Conservation (phyloP, 1,139 yeast genomes). For the Torulaspora globosa region DNA sequence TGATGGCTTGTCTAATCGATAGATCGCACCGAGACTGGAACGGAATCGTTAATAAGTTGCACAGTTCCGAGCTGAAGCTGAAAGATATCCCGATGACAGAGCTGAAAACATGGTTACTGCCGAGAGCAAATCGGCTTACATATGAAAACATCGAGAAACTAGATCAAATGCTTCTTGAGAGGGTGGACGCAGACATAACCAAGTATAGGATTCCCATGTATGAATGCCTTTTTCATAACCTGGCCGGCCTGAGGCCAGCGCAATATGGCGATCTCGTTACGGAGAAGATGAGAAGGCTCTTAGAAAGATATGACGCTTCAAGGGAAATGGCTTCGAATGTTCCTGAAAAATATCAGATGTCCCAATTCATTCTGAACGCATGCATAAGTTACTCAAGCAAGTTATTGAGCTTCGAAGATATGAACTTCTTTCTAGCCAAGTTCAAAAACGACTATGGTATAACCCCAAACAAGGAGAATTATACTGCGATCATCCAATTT, state of each 20-base stretch:
- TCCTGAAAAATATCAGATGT: constrained; percentile 22
- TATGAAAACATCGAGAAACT: constrained; percentile 40
- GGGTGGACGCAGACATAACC: constrained; percentile 37
- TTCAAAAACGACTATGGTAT: constrained; percentile 39
- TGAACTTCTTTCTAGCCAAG: constrained; percentile 41
- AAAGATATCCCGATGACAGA: constrained; percentile 39
- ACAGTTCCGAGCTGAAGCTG: constrained; percentile 42
- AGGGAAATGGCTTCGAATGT: constrained; percentile 17
- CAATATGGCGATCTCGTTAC: constrained; percentile 35
- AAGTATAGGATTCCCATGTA: constrained; percentile 40
- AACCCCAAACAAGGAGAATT: constrained; percentile 54
- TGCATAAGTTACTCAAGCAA: constrained; percentile 41
- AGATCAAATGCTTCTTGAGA: constrained; percentile 37
- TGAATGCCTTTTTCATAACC: constrained; percentile 45
- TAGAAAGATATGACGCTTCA: constrained; percentile 44
- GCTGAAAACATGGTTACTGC: constrained; percentile 43
- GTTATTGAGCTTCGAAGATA: constrained; percentile 43
- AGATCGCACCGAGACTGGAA: constrained; percentile 53
- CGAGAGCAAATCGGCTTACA: constrained; percentile 43
- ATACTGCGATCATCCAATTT: constrained; percentile 62
- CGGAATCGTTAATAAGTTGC: constrained; percentile 46
- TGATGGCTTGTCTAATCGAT: constrained; percentile 44
- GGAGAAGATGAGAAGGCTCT: constrained; percentile 34
- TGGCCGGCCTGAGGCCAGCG: constrained; percentile 31
- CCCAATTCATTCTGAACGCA: constrained; percentile 31